These are phyloP conservation scores for Physcomitrellopsis africana DNA, from an alignment of 225 moss, liverwort and hornwort genomes.

Conservation along the genomic window DNA sequence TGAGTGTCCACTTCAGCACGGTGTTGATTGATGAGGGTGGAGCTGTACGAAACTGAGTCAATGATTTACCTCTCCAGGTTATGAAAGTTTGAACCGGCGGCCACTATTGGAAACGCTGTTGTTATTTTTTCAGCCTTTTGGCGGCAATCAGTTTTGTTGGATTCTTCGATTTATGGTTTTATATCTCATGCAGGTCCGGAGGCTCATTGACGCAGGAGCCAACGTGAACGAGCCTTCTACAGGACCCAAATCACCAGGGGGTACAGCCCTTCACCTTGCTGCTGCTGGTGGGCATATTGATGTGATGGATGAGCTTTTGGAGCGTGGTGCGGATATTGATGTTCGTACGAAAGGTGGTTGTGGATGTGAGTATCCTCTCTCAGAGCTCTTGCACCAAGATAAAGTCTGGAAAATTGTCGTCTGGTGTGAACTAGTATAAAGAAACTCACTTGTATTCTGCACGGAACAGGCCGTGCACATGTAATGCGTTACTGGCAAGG, in stretches of 20 bases:
- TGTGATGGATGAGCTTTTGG: conserved; percentile 86
- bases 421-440: too few relatives aligned
- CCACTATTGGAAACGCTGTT: too few relatives aligned
- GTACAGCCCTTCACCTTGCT: conserved; percentile 83
- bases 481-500: background rate
- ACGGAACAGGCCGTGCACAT: too few relatives aligned
- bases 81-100: too few relatives aligned
- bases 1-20: conserved; percentile 23
- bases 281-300: conserved; percentile 80
- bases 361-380: conserved; percentile 70
- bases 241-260: conserved; percentile 88
- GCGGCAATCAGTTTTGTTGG: background rate
- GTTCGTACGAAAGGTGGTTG: conserved; percentile 87
- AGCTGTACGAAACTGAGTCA: conserved; percentile 1
- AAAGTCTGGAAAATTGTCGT: too few relatives aligned
- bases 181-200: conserved; percentile 57
- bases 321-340: conserved; percentile 90
- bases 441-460: too few relatives aligned
- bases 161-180: background rate
- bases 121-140: background rate
- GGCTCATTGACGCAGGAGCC: conserved; percentile 74
- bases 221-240: conserved; percentile 80
- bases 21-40: background rate
- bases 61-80: too few relatives aligned
- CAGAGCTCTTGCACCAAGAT: conserved; percentile 3